Conservation (phyloP, 495 filamentous ascomycete genomes). For the Astrothelium macrocarpum region DNA sequence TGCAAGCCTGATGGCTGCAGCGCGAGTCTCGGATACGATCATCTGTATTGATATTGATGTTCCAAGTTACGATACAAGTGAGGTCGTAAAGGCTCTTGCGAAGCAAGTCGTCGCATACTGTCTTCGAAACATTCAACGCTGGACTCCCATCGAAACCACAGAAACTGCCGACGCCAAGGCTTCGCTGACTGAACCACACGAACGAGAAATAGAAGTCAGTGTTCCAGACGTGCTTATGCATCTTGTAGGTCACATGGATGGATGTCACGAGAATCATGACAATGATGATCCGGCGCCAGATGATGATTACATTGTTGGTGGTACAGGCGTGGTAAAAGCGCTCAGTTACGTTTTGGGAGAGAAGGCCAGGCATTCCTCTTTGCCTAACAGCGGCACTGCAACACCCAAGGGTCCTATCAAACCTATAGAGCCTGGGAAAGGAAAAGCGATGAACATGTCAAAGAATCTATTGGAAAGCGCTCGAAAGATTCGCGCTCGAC, state of each 20-base stretch:
- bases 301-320: slow-evolving; percentile 91
- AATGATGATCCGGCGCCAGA: slow-evolving; percentile 69
- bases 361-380: slow-evolving; percentile 38
- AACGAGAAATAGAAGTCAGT: slow-evolving; percentile 37
- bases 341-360: slow-evolving; percentile 83
- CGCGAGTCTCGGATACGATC: slow-evolving; percentile 70
- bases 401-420: slow-evolving; percentile 44
- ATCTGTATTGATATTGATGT: slow-evolving; percentile 90
- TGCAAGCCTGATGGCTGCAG: slow-evolving; percentile 81
- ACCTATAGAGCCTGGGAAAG: slow-evolving; percentile 38
- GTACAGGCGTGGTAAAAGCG: slow-evolving; percentile 85
- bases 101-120: slow-evolving; percentile 91
- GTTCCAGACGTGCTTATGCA: slow-evolving; percentile 58
- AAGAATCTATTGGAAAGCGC: slow-evolving; percentile 78
- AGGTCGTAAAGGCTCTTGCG: slow-evolving; percentile 84
- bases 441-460: slow-evolving; percentile 82
- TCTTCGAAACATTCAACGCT: slow-evolving; percentile 77
- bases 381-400: slow-evolving; percentile 40
- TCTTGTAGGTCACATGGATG: slow-evolving; percentile 50
- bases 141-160: slow-evolving; percentile 36
- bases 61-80: slow-evolving; percentile 64
- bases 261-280: slow-evolving; percentile 45
- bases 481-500: slow-evolving; percentile 70
- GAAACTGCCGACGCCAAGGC: slow-evolving; percentile 28
- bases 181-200: slow-evolving; percentile 35